Evolutionary conservation across 352 stramenopile species (phyloP), one percentile per base, ranked within the genome.

Genomic region (Pythium monospermum): DNA sequence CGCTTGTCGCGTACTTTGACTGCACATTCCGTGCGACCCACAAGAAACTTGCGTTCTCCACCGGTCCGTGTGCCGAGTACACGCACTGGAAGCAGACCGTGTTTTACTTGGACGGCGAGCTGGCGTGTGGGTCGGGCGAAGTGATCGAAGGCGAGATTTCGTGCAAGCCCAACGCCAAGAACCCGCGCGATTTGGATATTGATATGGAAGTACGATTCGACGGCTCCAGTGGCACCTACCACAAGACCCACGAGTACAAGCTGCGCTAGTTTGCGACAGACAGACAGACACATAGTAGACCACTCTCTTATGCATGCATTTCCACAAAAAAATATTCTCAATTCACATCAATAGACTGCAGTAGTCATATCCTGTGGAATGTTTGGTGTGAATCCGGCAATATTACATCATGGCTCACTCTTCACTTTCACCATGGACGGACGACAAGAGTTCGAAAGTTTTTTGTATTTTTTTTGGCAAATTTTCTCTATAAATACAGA

Each of bases 31-130:
- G 89, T 26, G 71, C 69, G 30, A 88, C 95, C 33, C 93, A 98
- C 68, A 98, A 97, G 70, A 94, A 96, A 36, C 81, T 98, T 28
- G 80, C 72, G 28, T 99, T 99, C 71, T 98, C 89, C 4, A 99
- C 96, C 5, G 88, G 82, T n/a, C 81, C 86, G 3, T 82, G 88
- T 49, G 85, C 81, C 35, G 82, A 96, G 54, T 98, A 98, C 71
- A 99, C 97, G 38, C 97, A 99, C 77, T 99, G 97, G 97, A 99
- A 99, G 70, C 97, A 99, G 70, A 98, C 94, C 13, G 87, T 98
- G 16, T 97, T 99, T 59, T 99, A 98, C 66, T 68, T 98, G 6
- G 73, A 91, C 25, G 76, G 86, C 25, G 79, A 94, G 40, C 64
- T 98, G 22, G 79, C 80, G 19, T 91, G 90, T 53, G 77, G 69